phyloP scores from a whole-genome alignment of 768 basidiomycete species.

The Nidularia sp. region DNA sequence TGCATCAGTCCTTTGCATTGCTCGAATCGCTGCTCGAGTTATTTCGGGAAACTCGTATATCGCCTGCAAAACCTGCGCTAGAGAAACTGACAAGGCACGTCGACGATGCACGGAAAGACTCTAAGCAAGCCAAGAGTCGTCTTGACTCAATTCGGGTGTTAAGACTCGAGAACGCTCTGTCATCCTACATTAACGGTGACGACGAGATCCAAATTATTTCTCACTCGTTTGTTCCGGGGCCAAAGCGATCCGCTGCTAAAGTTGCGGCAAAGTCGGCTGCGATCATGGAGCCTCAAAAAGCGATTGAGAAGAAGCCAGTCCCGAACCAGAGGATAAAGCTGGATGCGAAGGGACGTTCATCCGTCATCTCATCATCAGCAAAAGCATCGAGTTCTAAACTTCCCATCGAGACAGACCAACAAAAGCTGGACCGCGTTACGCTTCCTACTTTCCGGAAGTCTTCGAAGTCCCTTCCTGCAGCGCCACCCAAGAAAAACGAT shows the following conservation, averaged over 20 bases:
- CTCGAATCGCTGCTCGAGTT: conserved; percentile 75
- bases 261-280: conserved; percentile 18
- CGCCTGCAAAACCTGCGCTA: conserved; percentile 53
- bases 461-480: too few species aligned
- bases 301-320: too few species aligned
- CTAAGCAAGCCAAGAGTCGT: conserved; percentile 44
- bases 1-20: conserved; percentile 85
- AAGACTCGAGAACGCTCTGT: conserved; percentile 63
- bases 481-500: too few species aligned
- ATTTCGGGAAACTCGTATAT: conserved; percentile 60
- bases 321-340: too few species aligned
- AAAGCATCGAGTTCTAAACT: too few species aligned
- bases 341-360: too few species aligned
- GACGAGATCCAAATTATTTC: conserved; percentile 44
- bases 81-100: conserved; percentile 65
- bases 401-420: too few species aligned
- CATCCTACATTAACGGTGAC: conserved; percentile 56
- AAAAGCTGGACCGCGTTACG: too few species aligned
- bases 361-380: too few species aligned
- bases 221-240: too few species aligned
- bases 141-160: conserved; percentile 55
- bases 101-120: conserved; percentile 51
- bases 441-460: too few species aligned
- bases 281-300: too few species aligned
- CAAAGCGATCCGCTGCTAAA: conserved; percentile 13